Conservation (phyloP, 169 alveolate species). For the Eimeria necatrix region DNA sequence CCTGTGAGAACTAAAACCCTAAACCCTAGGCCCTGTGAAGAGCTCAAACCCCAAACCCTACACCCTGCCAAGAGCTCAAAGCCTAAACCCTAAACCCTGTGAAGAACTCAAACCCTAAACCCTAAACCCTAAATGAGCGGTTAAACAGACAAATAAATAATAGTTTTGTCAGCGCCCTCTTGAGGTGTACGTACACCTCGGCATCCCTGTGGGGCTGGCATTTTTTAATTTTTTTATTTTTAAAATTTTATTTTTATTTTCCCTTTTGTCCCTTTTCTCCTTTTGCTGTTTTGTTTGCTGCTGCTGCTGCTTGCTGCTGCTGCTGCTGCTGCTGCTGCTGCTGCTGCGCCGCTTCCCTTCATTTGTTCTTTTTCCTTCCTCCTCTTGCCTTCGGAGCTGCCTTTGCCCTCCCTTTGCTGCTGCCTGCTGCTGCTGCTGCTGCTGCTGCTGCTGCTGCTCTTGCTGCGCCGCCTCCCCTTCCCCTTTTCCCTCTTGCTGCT, state of each 20-base stretch:
- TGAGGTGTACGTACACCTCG: background rate
- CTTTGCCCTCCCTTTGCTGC: background rate
- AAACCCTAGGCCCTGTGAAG: background rate
- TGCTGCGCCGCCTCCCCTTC: no score
- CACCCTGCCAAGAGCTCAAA: background rate
- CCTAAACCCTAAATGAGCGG: constrained; percentile 23
- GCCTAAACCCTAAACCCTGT: background rate
- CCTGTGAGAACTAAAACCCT: background rate
- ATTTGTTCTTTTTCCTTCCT: no score
- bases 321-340: constrained; percentile 11
- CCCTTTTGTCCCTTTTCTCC: background rate
- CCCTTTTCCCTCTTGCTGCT: no score
- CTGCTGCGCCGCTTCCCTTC: constrained; percentile 11
- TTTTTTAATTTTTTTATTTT: no score
- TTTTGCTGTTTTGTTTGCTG: background rate
- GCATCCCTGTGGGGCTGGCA: background rate
- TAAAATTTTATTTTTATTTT: no score
- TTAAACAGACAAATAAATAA: no score
- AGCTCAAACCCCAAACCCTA: constrained; percentile 2
- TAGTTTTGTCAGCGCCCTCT: no score
- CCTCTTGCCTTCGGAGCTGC: no score
- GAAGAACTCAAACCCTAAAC: constrained; percentile 16
- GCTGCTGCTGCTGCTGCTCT: background rate
- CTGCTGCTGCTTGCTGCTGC: background rate
- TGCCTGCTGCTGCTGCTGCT: constrained; percentile 8